Evolutionary conservation across 148 eudicot genomes (phyloP), one percentile per base, ranked within the genome.

Genomic region (Silene latifolia): DNA sequence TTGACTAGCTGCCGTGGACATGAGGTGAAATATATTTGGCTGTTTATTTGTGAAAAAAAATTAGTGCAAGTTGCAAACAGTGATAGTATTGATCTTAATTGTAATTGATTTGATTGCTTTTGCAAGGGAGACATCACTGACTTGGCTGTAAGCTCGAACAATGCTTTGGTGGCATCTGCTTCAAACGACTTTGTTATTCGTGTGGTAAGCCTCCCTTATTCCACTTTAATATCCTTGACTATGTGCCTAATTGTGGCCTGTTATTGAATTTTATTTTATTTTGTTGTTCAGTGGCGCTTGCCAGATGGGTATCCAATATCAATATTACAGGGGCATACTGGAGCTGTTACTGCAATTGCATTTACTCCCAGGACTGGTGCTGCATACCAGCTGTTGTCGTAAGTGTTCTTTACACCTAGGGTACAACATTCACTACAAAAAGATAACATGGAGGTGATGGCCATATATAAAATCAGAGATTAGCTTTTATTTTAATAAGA

Each of bases 1-100:
- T 79, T 96, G 79, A 89, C 92, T 20, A 95, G 98, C 80, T 96
- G 98, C 83, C 98, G 98, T 67, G 99, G 97, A 65, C 99, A 96
- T 85, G 99, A 90, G 86, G 98, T 92, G 87, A 79, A 90, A 82
- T 78, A 65, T 51, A 46, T 69, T 58, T 79, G 60, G 65, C 75
- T 65, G 70, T 73, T 73, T 82, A 20, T 67, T 25, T 59, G 63
- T 63, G n/a, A 21, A 73, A 8, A 20, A 5, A 48, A 56, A 62
- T 78, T 8, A 57, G 46, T 32, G 73, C 44, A 32, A 32, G 5
- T 32, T 32, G 35, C 35, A 39, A 19, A 32, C 53, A 21, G 3
- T 76, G 20, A 27, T 19, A 24, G 29, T 44, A 47, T 82, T 67
- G 46, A 23, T 51, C 58, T 48, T 61, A 53, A 67, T 29, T 48